Evolutionary conservation across 371 early-diverging fungal species (phyloP).

Genomic region (Mucor racemosus): DNA sequence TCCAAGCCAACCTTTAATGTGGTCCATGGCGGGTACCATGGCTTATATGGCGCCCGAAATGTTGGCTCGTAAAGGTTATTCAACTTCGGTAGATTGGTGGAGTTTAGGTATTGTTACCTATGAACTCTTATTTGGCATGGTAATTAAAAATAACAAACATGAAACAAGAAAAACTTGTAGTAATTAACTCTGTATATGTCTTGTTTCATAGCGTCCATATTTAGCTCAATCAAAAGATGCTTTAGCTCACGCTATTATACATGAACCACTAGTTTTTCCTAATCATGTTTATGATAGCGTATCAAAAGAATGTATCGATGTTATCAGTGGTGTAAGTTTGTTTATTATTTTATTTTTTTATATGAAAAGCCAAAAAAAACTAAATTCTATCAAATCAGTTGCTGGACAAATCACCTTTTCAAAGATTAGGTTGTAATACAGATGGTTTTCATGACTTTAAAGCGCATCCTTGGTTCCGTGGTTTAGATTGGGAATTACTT

Average conservation of each 20-base stretch:
- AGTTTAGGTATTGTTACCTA: slow-evolving; percentile 63
- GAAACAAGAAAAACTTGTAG: not conserved
- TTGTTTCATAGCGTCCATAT: slow-evolving; percentile 70
- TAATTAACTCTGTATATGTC: not conserved
- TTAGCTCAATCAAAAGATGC: slow-evolving; percentile 72
- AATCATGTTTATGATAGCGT: slow-evolving; percentile 49
- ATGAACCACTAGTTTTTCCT: slow-evolving; percentile 64
- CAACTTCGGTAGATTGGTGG: slow-evolving; percentile 59
- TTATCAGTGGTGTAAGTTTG: slow-evolving; percentile 39
- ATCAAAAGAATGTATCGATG: slow-evolving; percentile 59
- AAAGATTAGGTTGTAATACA: slow-evolving; percentile 57
- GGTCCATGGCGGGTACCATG: slow-evolving; percentile 72
- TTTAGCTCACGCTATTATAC: slow-evolving; percentile 62
- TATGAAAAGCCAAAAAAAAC: not conserved
- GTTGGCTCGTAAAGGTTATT: slow-evolving; percentile 70
- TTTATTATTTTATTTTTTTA: too few relatives aligned
- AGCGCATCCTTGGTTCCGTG: slow-evolving; percentile 65
- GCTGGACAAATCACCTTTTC: slow-evolving; percentile 60
- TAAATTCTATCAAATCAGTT: slow-evolving; percentile 37
- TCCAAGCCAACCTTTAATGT: slow-evolving; percentile 55
- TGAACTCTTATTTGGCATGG: slow-evolving; percentile 78
- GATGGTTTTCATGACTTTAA: slow-evolving; percentile 59
- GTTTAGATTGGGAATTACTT: slow-evolving; percentile 63
- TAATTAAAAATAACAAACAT: slow-evolving; percentile 28
- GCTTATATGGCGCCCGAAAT: slow-evolving; percentile 85